Base-by-base conservation (phyloP, 2,329 filamentous ascomycete genomes). In the Furcasterigmium furcatum region DNA sequence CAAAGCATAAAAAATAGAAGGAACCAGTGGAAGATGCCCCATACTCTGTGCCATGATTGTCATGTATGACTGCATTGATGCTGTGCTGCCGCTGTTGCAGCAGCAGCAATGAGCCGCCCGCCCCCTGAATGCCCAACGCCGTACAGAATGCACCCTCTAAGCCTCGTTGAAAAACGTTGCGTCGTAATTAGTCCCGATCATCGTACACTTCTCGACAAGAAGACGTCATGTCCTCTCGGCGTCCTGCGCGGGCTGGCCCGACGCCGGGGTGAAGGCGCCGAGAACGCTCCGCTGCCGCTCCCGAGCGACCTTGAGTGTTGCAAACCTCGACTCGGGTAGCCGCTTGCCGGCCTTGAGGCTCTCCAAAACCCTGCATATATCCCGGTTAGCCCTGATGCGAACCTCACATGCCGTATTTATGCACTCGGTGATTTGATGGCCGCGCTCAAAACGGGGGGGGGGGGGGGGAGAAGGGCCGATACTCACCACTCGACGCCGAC, bases 401-500 rank as follows among this genome's bases (percentile, higher is more conserved):
- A 47, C 36, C 48, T n/a, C n/a, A n/a, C n/a, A n/a, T n/a, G n/a
- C n/a, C n/a, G n/a, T n/a, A n/a, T n/a, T n/a, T n/a, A n/a, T n/a
- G n/a, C n/a, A n/a, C n/a, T n/a, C n/a, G n/a, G n/a, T n/a, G n/a
- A n/a, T n/a, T n/a, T n/a, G 9, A 18, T 8, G 16, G 18, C 16
- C 7, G 9, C n/a, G 18, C 34, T 16, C 34, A 5, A 12, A 10
- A 19, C 16, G 34, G n/a, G n/a, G 9, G n/a, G 34, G 35, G 49
- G 43, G 44, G 44, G 39, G 42, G 47, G 25, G 14, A 39, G 13
- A 44, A 44, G 46, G n/a, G n/a, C n/a, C n/a, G n/a, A n/a, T n/a
- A 70, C 73, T 57, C 61, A 87, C 89, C 91, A 96, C 56, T 95
- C 86, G 21, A 85, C 88, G 43, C 77, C 81, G 44, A 96, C 86